These are phyloP conservation scores for thale cress (Arabidopsis thaliana) DNA, from an alignment of 345 rosid genomes.

Conservation along the genomic window TAIR10.1 NC_003075.7:16338001-16338500, in stretches of 20 bases:
- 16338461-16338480: constrained; percentile 48
- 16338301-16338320: constrained; percentile 78
- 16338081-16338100: constrained; percentile 83
- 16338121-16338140: constrained; percentile 81
- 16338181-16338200: constrained; percentile 92
- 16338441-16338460: constrained; percentile 47
- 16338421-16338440: constrained; percentile 26
- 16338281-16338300: constrained; percentile 90
- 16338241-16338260: background rate
- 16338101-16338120: constrained; percentile 86
- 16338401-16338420: constrained; percentile 11
- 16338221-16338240: background rate
- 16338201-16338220: constrained; percentile 16
- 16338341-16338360: constrained; percentile 87
- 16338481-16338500: constrained; percentile 48
- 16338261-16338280: background rate
- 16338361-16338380: constrained; percentile 59
- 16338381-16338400: background rate
- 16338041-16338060: constrained; percentile 65
- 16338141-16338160: constrained; percentile 88
- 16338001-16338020: constrained; percentile 98
- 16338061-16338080: constrained; percentile 90
- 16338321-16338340: constrained; percentile 86
- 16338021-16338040: constrained; percentile 89
- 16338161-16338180: constrained; percentile 75